Evolutionary conservation across 106 monocot species (phyloP).

Genomic region (Dendrobium officinale): DNA sequence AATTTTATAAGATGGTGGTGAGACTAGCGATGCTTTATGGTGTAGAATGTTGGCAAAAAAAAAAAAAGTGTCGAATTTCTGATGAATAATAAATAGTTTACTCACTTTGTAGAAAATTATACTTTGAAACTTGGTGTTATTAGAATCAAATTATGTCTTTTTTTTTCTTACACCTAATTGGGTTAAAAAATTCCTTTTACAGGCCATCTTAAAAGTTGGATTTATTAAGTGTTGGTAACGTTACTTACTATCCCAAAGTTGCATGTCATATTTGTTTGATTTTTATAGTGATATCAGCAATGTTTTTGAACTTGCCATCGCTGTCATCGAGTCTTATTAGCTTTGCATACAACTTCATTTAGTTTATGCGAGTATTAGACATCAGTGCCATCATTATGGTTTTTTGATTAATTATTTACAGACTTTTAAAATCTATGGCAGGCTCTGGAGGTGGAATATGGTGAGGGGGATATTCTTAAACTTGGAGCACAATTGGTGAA

Average conservation of each 20-base stretch:
- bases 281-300: neutral
- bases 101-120: neutral
- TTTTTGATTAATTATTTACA: neutral
- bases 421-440: constrained; percentile 7
- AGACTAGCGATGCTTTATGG: too few species aligned
- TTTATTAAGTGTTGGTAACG: neutral
- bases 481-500: constrained; percentile 53
- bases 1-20: too few species aligned
- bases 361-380: neutral
- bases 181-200: too few species aligned
- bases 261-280: neutral
- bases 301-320: neutral
- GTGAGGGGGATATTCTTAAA: constrained; percentile 32
- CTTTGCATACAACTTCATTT: neutral
- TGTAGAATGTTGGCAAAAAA: too few species aligned
- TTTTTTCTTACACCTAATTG: too few species aligned
- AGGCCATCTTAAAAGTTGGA: too few species aligned
- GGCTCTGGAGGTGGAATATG: constrained; percentile 67
- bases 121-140: neutral
- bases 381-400: neutral
- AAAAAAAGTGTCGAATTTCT: neutral
- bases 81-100: neutral
- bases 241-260: neutral
- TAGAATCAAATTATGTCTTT: neutral
- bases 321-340: neutral